A percentile compares a stretch with the other conserved stretches of the same genome.
Evolutionary conservation across 257 asterid genomes (phyloP).

Genomic region (Solanum pinnatisectum): DNA sequence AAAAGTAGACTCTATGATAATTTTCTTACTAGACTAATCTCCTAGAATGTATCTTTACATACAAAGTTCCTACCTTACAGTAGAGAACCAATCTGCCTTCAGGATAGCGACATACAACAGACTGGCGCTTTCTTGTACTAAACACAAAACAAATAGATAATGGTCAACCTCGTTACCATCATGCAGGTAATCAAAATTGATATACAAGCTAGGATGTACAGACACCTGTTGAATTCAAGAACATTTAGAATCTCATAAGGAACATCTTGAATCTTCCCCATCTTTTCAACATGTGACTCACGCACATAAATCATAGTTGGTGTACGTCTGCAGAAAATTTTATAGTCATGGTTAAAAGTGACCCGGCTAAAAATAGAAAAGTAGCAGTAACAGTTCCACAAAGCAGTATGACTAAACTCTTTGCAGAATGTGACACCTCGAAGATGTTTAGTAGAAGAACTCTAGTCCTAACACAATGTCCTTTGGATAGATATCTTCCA

Average conservation of each 20-base stretch:
- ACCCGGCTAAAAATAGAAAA: neutral
- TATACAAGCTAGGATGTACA: constrained; percentile 7
- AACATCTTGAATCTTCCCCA: constrained; percentile 91
- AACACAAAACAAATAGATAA: constrained; percentile 15
- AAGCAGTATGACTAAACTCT: neutral
- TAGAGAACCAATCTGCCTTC: constrained; percentile 96
- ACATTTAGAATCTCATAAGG: constrained; percentile 93
- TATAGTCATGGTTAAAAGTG: neutral
- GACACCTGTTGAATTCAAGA: constrained; percentile 95
- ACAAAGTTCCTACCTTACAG: constrained; percentile 68
- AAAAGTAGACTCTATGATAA: constrained; percentile 9
- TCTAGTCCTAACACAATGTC: neutral
- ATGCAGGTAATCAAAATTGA: neutral
- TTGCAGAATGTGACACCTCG: neutral
- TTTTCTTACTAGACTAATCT: constrained; percentile 2
- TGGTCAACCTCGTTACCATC: constrained; percentile 6
- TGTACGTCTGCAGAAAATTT: constrained; percentile 55
- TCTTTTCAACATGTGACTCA: constrained; percentile 90
- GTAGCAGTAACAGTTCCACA: neutral
- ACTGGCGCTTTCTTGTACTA: constrained; percentile 99
- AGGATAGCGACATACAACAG: constrained; percentile 97
- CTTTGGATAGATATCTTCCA: neutral
- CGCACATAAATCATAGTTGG: constrained; percentile 96
- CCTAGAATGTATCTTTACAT: constrained; percentile 6
- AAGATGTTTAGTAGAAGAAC: neutral